Base-by-base conservation (phyloP, 1,284 basidiomycete genomes). In the Ceratobasidium sp. region DNA sequence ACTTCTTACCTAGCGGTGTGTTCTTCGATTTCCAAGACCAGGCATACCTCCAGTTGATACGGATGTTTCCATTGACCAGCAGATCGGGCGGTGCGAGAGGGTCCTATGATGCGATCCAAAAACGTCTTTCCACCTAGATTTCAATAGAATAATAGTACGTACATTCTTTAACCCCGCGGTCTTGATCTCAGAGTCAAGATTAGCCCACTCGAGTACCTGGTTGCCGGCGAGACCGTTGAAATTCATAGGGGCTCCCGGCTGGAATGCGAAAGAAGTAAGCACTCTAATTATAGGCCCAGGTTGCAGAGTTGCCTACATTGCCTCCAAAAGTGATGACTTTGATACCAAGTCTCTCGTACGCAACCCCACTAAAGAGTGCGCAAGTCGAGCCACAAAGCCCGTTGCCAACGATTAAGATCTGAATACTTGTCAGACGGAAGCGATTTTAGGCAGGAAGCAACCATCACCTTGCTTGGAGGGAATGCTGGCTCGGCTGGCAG, bases 221-320 rank as follows among this genome's bases (percentile, higher is more conserved):
- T 88, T 88, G 1, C 88, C 88, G 0, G 87, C 86, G 87, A 89
- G 88, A n/a, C 87, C 88, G 78, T 89, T 89, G 79, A 83, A 89
- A 75, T 89, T 79, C 64, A 89, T 81, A 21, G 77, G 74, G 75
- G 84, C 81, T 6, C 84, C 83, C 3, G 86, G 86, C 78, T 72
- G 18, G 39, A 28, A 55, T 46, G 23, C 34, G 36, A 8, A 0
- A n/a, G n/a, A n/a, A n/a, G n/a, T n/a, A 41, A 14, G 39, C 18
- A 69, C 10, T 46, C 2, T 46, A 32, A 43, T 46, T 26, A 46
- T 1, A 12, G 45, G 41, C 39, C 41, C 45, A 26, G 23, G 6
- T 18, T 5, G 6, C 9, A 39, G 28, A 57, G 43, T 18, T 18
- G 14, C 53, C 32, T 26, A 69, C 65, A 28, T 69, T 87, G 28